These are phyloP conservation scores for Garcia nutans DNA, from an alignment of 345 rosid species.

Conservation along the genomic window DNA sequence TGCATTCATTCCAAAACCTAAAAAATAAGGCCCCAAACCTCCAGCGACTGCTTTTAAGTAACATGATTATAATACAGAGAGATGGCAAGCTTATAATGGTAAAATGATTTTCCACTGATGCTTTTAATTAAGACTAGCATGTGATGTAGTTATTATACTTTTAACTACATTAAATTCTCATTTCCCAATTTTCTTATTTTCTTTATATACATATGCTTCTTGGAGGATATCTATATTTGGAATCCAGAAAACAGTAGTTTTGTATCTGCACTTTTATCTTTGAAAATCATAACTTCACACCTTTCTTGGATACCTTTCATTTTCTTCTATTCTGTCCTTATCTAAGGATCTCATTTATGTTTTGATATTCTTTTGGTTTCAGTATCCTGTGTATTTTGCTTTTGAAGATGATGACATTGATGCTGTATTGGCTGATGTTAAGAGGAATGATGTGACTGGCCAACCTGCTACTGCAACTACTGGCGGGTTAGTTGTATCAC, in stretches of 20 bases:
- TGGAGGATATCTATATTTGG: not conserved
- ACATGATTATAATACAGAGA: too few relatives aligned
- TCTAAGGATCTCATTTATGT: slow-evolving; percentile 3
- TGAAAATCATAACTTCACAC: not conserved
- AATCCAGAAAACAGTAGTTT: not conserved
- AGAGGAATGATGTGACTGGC: slow-evolving; percentile 81
- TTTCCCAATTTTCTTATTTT: not conserved
- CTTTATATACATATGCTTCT: not conserved
- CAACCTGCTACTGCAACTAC: slow-evolving; percentile 95
- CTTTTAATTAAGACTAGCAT: not conserved
- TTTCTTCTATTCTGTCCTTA: not conserved
- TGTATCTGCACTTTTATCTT: not conserved
- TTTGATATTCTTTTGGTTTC: slow-evolving; percentile 22
- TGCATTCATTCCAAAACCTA: too few relatives aligned
- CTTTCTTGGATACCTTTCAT: not conserved
- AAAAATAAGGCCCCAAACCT: too few relatives aligned
- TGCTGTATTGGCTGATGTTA: slow-evolving; percentile 73
- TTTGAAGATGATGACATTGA: slow-evolving; percentile 86
- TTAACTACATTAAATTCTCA: not conserved
- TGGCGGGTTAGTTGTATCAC: slow-evolving; percentile 73
- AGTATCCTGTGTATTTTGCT: slow-evolving; percentile 97
- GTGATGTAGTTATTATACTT: not conserved
- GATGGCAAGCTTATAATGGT: too few relatives aligned
- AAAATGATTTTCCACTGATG: too few relatives aligned
- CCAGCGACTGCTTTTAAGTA: too few relatives aligned